These are phyloP conservation scores for Nitzschia palea DNA, from an alignment of 108 stramenopile species.

Conservation along the genomic window DNA sequence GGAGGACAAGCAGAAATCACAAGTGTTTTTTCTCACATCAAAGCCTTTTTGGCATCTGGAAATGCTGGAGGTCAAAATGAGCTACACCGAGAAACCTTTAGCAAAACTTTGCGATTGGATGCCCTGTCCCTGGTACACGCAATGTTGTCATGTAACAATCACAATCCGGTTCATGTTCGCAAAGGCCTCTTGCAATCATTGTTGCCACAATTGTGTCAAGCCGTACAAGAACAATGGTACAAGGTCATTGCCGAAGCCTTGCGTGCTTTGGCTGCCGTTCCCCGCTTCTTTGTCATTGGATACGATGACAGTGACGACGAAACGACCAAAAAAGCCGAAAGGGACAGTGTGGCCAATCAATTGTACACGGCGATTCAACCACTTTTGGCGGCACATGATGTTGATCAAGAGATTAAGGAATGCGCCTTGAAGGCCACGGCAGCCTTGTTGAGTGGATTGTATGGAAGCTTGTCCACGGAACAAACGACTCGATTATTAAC, in stretches of 20 bases:
- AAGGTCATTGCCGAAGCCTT: conserved; percentile 95
- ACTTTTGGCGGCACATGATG: conserved; percentile 88
- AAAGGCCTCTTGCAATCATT: conserved; percentile 45
- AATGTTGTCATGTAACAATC: conserved; percentile 62
- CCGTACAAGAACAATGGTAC: conserved; percentile 95
- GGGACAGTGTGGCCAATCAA: conserved; percentile 54
- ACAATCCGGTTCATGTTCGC: conserved; percentile 60
- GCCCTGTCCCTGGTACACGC: conserved; percentile 78
- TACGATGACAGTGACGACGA: conserved; percentile 13
- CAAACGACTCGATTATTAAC: conserved; percentile 61
- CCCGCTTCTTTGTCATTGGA: conserved; percentile 54
- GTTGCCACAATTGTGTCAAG: conserved; percentile 66
- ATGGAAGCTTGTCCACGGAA: conserved; percentile 49
- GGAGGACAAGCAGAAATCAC: conserved; percentile 68
- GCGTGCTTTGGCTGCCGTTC: conserved; percentile 79
- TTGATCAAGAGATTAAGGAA: conserved; percentile 98
- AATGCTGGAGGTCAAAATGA: conserved; percentile 9
- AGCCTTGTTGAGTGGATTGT: conserved; percentile 57
- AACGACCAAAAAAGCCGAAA: conserved; percentile 39
- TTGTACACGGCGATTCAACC: conserved; percentile 88
- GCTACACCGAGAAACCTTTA: conserved; percentile 48
- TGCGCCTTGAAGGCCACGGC: conserved; percentile 73
- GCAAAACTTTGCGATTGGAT: conserved; percentile 92
- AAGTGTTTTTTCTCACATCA: conserved; percentile 69
- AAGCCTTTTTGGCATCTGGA: conserved; percentile 46